Percentiles rank a stretch among this genome's conserved stretches.
phyloP scores from a whole-genome alignment of 2,329 filamentous ascomycete genomes.

The Colletotrichum sp. region DNA sequence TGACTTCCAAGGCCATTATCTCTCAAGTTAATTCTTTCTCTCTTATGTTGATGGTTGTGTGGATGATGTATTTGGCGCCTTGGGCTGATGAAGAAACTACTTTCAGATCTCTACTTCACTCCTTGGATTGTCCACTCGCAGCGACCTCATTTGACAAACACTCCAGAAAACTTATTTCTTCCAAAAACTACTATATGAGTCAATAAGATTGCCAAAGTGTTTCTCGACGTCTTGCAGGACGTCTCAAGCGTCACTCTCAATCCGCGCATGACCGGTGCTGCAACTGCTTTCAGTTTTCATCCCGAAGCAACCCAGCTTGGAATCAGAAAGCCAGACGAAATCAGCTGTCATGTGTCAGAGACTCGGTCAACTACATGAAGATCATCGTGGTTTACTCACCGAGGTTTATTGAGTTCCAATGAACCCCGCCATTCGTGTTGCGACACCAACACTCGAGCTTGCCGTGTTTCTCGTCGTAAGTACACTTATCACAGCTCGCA shows the following conservation, averaged over 20 bases:
- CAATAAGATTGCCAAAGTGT: background rate
- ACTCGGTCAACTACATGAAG: background rate
- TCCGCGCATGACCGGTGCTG: background rate
- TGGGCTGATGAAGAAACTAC: background rate
- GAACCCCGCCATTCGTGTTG: background rate
- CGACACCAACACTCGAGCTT: background rate
- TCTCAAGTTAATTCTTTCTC: background rate
- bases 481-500: background rate
- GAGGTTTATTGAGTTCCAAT: background rate
- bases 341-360: background rate
- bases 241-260: background rate
- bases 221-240: accelerated
- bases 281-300: background rate
- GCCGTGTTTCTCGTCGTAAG: background rate
- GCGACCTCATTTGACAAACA: background rate
- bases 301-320: background rate
- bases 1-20: accelerated
- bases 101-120: accelerated
- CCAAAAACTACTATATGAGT: too few species aligned
- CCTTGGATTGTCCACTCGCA: background rate
- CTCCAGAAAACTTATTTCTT: background rate
- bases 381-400: background rate
- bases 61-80: accelerated
- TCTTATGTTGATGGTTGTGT: accelerated
- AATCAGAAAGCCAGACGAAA: background rate